Evolutionary conservation across 257 asterid species (phyloP).

Genomic region (Solanum gracilifrons): DNA sequence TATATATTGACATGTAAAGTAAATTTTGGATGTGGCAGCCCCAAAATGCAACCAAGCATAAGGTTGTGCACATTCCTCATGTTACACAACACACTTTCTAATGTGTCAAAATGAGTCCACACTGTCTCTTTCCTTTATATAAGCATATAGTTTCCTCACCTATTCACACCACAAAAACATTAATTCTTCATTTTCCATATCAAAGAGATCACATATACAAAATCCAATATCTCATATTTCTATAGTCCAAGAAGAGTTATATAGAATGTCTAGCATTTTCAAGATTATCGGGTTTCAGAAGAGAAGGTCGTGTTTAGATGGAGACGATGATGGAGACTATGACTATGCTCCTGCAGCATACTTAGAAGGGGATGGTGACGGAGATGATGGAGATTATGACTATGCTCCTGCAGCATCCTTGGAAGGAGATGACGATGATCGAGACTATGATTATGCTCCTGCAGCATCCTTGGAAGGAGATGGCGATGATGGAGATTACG

Average conservation of each 20-base stretch:
- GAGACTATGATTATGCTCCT: not conserved
- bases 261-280: too few species aligned
- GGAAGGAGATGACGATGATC: not conserved
- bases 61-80: not conserved
- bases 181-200: not conserved
- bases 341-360: not conserved
- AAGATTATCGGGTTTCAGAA: too few species aligned
- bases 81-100: not conserved
- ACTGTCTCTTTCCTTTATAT: not conserved
- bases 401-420: not conserved
- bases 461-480: not conserved
- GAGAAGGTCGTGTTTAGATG: too few species aligned
- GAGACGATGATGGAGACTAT: not conserved
- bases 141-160: not conserved
- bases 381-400: not conserved
- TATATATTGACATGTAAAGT: not conserved
- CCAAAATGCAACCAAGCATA: not conserved
- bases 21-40: not conserved
- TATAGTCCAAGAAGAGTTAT: not conserved
- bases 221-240: not conserved
- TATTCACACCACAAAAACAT: not conserved
- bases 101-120: not conserved
- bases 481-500: not conserved
- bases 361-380: not conserved
- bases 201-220: not conserved